These are phyloP conservation scores for Solanum chilense DNA, from an alignment of 257 asterid species.

Conservation along the genomic window DNA sequence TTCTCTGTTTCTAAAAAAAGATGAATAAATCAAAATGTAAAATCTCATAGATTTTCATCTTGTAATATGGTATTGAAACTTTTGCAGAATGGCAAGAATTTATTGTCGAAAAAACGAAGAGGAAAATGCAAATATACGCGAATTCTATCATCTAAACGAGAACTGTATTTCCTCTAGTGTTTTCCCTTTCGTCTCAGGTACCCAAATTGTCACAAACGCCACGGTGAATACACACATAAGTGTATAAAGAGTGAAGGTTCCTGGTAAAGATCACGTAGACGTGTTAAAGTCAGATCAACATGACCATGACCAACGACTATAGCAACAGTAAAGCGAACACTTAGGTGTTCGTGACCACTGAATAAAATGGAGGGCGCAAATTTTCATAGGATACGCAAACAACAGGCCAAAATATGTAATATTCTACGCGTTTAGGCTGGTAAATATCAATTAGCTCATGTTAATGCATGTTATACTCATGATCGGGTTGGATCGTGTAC, in stretches of 20 bases:
- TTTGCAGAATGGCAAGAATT: neutral
- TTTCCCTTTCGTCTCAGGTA: slow-evolving; percentile 86
- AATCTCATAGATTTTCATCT: neutral
- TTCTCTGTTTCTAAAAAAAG: neutral
- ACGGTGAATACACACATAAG: slow-evolving; percentile 28
- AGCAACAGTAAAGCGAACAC: too few relatives aligned
- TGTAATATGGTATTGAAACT: neutral
- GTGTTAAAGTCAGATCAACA: neutral
- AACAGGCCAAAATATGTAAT: neutral
- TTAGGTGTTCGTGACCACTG: neutral
- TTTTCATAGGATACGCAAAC: neutral
- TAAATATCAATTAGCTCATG: neutral
- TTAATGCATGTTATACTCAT: neutral
- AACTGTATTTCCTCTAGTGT: slow-evolving; percentile 71
- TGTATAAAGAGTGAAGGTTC: slow-evolving; percentile 52
- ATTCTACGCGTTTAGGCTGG: neutral
- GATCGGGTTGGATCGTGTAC: neutral
- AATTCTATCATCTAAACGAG: slow-evolving; percentile 38
- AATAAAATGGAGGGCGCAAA: neutral
- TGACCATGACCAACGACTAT: neutral
- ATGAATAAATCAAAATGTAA: neutral
- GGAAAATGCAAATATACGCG: neutral
- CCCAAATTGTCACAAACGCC: slow-evolving; percentile 47
- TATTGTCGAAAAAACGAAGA: neutral
- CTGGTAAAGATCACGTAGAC: slow-evolving; percentile 19